phyloP scores from a whole-genome alignment of 2,329 filamentous ascomycete genomes.

The Leptographium wingfieldii region DNA sequence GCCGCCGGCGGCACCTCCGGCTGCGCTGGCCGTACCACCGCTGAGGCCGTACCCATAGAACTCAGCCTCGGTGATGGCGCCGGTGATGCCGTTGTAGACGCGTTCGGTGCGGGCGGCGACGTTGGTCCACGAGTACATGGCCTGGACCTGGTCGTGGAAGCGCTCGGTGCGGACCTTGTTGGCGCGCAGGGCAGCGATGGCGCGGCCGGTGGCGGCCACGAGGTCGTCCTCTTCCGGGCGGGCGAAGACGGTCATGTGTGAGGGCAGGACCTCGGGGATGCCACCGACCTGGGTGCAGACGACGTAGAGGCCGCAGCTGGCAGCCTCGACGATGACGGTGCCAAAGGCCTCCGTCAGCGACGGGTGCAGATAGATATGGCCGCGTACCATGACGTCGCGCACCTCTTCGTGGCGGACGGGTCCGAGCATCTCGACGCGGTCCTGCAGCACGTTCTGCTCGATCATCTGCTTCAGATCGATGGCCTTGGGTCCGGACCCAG shows the following conservation, averaged over 20 bases:
- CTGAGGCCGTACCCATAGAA: constrained; percentile 74
- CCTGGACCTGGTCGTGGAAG: constrained; percentile 93
- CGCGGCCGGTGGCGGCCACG: constrained; percentile 75
- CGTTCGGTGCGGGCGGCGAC: constrained; percentile 87
- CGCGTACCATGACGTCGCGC: constrained; percentile 90
- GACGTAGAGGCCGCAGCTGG: constrained; percentile 88
- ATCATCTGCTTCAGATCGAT: constrained; percentile 98
- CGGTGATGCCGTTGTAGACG: constrained; percentile 87
- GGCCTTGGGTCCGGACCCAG: constrained; percentile 87
- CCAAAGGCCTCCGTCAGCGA: constrained; percentile 94
- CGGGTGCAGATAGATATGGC: constrained; percentile 92
- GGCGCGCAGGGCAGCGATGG: constrained; percentile 73
- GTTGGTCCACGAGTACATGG: constrained; percentile 98
- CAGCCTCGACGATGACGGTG: constrained; percentile 94
- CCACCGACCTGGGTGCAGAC: constrained; percentile 94
- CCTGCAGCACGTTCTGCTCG: constrained; percentile 85
- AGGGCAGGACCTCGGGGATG: constrained; percentile 89
- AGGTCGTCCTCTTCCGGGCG: constrained; percentile 94
- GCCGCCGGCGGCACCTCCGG: neutral
- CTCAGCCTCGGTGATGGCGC: constrained; percentile 70
- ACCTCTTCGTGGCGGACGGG: constrained; percentile 93
- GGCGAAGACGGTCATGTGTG: constrained; percentile 95
- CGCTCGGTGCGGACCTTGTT: constrained; percentile 82
- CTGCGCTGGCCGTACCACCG: constrained; percentile 23
- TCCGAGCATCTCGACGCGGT: constrained; percentile 84